Evolutionary conservation across 768 basidiomycete genomes (phyloP), one percentile per base, ranked within the genome.

Genomic region (Amanita molliuscula): DNA sequence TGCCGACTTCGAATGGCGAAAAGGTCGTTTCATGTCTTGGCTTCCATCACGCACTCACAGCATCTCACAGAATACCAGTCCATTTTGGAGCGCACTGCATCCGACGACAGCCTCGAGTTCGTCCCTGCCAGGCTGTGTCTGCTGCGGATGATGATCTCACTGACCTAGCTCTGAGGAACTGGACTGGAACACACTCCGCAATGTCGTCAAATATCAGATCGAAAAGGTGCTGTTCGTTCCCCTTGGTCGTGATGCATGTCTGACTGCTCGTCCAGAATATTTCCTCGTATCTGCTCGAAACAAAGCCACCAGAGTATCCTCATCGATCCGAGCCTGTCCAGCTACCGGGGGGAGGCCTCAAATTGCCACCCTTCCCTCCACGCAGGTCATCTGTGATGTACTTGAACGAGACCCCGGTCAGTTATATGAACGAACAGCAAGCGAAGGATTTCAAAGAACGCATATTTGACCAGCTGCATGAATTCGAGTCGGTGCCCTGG

Each of bases 141-240:
- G 41, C 41, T 18, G 35, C 43, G 52, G 36, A 46, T 50, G 36
- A 46, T 50, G 48, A 43, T 38, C 54, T 54, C 40, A 51, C 41
- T 41, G 37, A 55, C 46, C 43, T 52, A 49, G 51, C 45, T 37
- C 65, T 84, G 84, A 58, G 68, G 70, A 57, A 15, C 28, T 50
- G 13, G 82, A 86, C 59, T 93, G 89, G 90, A 57, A 70, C 16
- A 64, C 71, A 35, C 70, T 92, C 38, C 78, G 85, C 34, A 75
- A 82, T 58, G 77, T 79, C 48, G 78, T 92, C 62, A 89, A 88
- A 62, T 62, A 74, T 61, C 88, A 81, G 63, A 69, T 90, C 9
- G 66, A 74, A 58, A 68, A 87, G 71, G 88, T 88, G 56, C 48
- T 37, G 55, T 44, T 36, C 1, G 18, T 41, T 29, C 42, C 26